phyloP scores from a whole-genome alignment of 2,329 filamentous ascomycete species.

The Xylaria sp. region DNA sequence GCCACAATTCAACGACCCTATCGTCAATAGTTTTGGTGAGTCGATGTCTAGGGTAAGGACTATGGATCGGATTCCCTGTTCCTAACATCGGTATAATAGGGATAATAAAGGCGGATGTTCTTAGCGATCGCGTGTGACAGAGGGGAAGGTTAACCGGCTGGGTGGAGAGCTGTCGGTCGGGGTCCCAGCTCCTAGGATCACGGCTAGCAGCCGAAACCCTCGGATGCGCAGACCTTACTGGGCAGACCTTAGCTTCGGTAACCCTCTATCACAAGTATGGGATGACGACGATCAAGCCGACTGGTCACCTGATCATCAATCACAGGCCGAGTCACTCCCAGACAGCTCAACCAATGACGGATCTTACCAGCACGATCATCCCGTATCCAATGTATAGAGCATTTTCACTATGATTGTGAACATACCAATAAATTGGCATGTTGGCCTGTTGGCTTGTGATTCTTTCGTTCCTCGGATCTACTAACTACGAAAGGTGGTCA shows the following conservation, averaged over 20 bases:
- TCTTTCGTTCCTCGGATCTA: constrained; percentile 3
- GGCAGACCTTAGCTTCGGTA: constrained; percentile 1
- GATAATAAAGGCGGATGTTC: neutral
- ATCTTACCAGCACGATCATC: neutral
- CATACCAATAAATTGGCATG: neutral
- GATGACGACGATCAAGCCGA: constrained; percentile 2
- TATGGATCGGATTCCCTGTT: neutral
- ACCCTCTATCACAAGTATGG: constrained; percentile 1
- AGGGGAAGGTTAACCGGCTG: neutral
- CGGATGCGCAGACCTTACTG: constrained; percentile 2
- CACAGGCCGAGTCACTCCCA: neutral
- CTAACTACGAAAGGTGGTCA: constrained; percentile 22
- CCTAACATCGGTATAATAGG: neutral
- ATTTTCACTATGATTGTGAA: neutral
- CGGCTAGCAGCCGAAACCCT: constrained; percentile 30
- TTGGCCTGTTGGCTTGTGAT: neutral
- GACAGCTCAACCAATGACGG: neutral
- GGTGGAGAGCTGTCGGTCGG: constrained; percentile 15
- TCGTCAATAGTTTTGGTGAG: neutral
- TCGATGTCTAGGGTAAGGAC: neutral
- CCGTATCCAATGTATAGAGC: neutral
- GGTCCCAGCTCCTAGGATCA: constrained; percentile 20
- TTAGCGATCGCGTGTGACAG: neutral
- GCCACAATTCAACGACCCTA: constrained; percentile 3
- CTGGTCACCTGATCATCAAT: neutral